phyloP scores from a whole-genome alignment of 768 basidiomycete species.

The Plicaturopsis crispa region DNA sequence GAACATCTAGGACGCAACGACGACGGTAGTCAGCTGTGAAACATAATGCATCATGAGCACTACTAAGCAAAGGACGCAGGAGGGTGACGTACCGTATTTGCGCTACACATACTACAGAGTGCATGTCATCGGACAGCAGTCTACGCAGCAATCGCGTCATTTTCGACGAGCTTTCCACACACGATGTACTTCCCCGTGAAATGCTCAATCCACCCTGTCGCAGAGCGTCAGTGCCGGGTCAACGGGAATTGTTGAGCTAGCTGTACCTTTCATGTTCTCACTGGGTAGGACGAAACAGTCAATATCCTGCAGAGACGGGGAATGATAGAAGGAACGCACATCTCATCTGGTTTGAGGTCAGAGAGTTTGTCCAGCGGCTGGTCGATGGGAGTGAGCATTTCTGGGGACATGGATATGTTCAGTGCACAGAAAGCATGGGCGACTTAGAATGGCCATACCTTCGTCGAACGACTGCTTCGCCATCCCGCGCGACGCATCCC shows the following conservation, averaged over 20 bases:
- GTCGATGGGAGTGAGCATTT: constrained; percentile 87
- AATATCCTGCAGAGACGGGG: constrained; percentile 3
- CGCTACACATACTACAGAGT: too few relatives aligned
- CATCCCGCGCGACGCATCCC: constrained; percentile 95
- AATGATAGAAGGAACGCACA: constrained; percentile 42
- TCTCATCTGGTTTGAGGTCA: constrained; percentile 74
- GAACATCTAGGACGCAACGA: too few relatives aligned
- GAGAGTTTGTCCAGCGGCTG: constrained; percentile 78
- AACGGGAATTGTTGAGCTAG: not conserved
- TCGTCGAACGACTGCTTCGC: constrained; percentile 93
- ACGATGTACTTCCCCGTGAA: constrained; percentile 90
- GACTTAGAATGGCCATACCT: constrained; percentile 43
- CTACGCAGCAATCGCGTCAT: constrained; percentile 53
- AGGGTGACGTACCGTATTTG: too few relatives aligned
- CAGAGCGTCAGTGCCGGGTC: too few relatives aligned
- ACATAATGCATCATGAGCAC: too few relatives aligned
- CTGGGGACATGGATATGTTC: constrained; percentile 26
- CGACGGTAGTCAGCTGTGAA: too few relatives aligned
- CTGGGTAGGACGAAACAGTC: constrained; percentile 29
- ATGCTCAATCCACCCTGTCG: constrained; percentile 85
- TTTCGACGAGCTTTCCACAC: constrained; percentile 84
- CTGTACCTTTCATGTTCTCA: constrained; percentile 90
- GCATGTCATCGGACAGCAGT: too few relatives aligned
- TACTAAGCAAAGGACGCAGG: too few relatives aligned
- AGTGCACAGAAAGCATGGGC: not conserved